Base-by-base conservation (phyloP, 345 rosid species). In the Zanthoxylum bungeanum region DNA sequence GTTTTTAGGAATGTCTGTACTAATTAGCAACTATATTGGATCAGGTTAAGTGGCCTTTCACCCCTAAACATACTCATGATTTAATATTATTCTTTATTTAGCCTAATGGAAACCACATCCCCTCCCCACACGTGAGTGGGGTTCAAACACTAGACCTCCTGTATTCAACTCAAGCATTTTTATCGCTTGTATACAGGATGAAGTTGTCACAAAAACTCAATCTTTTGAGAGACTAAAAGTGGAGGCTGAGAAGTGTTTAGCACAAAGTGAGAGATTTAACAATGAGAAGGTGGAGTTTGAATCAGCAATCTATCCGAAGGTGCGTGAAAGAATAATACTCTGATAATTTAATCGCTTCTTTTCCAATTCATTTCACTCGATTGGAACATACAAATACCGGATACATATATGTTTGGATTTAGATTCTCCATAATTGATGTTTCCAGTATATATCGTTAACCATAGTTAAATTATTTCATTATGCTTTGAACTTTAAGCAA, bases 221-320 rank as follows among this genome's bases (percentile, higher is more conserved):
- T 89, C 92, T 1, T 84, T 71, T 39, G 92, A 88, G 73, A 84
- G 79, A 80, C 65, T 94, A 73, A 89, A 83, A 78, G 76, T 42
- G 53, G 97, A 94, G 79, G 93, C 97, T 0, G 97, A 94, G 83
- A 94, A 85, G 76, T 94, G 97, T 63, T 70, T 92, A 66, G 82
- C 77, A 0, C 97, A 93, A 79, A 83, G 93, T 57, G 90, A 89
- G 78, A 87, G 68, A 66, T 75, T 84, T 73, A 70, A 76, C 74
- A 75, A 64, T 16, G 93, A 89, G 77, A 94, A 87, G 77, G 60
- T 14, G 46, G 93, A 90, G 69, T 92, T 94, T 72, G 95, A 92
- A 76, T 77, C 81, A 70, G 92, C 86, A 66, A 79, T 85, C 68
- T 94, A 94, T 77, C 81, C 90, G 39, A 92, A 94, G 91, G 98